These are phyloP conservation scores for Penicillium paxilli DNA, from an alignment of 495 filamentous ascomycete species.

Conservation along the genomic window DNA sequence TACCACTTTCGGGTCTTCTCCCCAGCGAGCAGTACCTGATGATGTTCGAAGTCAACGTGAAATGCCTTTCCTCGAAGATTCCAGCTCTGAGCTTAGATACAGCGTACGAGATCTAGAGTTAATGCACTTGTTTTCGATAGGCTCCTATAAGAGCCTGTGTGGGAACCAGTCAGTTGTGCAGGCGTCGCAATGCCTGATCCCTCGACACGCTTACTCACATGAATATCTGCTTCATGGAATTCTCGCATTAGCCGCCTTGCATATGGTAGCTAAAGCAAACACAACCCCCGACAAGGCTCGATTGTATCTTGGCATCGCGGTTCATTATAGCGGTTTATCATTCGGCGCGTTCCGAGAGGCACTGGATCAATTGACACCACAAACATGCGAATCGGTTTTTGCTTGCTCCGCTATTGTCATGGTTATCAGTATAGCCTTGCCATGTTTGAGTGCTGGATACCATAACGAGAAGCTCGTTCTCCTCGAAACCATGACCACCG, in stretches of 20 bases:
- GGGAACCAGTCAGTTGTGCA: constrained; percentile 18
- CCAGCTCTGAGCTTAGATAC: background rate
- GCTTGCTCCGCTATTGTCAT: background rate
- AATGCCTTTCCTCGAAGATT: background rate
- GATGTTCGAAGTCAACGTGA: background rate
- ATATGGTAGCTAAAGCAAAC: background rate
- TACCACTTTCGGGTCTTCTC: background rate
- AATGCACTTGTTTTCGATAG: constrained; percentile 18
- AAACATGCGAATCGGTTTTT: background rate
- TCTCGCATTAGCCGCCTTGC: background rate
- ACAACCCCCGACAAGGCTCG: background rate
- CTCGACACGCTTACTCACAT: background rate
- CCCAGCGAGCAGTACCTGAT: background rate
- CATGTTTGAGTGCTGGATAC: background rate
- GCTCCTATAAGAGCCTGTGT: constrained; percentile 16
- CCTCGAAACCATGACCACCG: background rate
- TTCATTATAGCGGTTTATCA: background rate
- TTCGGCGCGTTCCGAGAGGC: background rate
- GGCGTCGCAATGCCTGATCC: background rate
- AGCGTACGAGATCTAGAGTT: constrained; percentile 10
- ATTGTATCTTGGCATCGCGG: background rate
- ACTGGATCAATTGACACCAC: background rate
- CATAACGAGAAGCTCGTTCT: background rate
- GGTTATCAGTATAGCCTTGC: background rate
- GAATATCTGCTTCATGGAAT: background rate